phyloP scores from a whole-genome alignment of 2,329 filamentous ascomycete genomes.

The Fusarium illudens region DNA sequence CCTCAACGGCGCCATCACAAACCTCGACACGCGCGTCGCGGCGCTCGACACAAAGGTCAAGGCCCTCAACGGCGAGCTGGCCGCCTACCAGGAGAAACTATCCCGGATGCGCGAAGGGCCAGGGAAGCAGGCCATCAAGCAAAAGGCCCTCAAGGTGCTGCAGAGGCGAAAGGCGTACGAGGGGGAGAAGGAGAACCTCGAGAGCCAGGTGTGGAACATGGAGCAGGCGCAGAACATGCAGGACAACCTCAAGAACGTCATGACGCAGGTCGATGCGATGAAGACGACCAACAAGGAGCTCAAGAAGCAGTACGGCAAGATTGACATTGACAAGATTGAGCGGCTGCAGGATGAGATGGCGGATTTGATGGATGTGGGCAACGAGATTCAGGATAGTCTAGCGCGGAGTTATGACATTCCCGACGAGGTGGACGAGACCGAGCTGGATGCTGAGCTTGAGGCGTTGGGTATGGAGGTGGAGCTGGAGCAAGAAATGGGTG shows the following conservation, averaged over 20 bases:
- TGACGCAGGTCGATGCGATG: slow-evolving; percentile 98
- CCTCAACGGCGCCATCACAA: slow-evolving; percentile 81
- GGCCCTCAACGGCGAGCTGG: slow-evolving; percentile 88
- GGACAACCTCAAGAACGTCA: slow-evolving; percentile 97
- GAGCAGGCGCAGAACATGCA: slow-evolving; percentile 98
- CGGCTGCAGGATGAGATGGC: slow-evolving; percentile 99
- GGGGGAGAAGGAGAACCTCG: slow-evolving; percentile 89
- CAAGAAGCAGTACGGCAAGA: slow-evolving; percentile 93
- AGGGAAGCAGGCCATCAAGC: slow-evolving; percentile 89
- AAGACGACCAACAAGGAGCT: slow-evolving; percentile 96
- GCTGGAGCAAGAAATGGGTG: slow-evolving; percentile 73
- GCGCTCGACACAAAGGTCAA: slow-evolving; percentile 94
- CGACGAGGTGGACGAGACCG: slow-evolving; percentile 95
- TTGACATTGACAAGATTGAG: slow-evolving; percentile 98
- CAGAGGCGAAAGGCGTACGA: slow-evolving; percentile 96
- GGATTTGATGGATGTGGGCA: slow-evolving; percentile 95
- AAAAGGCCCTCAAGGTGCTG: slow-evolving; percentile 93
- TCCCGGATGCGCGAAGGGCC: slow-evolving; percentile 94
- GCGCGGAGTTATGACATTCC: slow-evolving; percentile 92
- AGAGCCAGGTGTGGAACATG: slow-evolving; percentile 98
- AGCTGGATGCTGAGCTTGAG: slow-evolving; percentile 95
- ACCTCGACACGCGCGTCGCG: slow-evolving; percentile 85
- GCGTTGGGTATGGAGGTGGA: slow-evolving; percentile 94
- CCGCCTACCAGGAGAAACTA: slow-evolving; percentile 86
- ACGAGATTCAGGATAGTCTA: slow-evolving; percentile 97